Evolutionary conservation across 129 eudicot species (phyloP).

Genomic region (Tagetes erecta): DNA sequence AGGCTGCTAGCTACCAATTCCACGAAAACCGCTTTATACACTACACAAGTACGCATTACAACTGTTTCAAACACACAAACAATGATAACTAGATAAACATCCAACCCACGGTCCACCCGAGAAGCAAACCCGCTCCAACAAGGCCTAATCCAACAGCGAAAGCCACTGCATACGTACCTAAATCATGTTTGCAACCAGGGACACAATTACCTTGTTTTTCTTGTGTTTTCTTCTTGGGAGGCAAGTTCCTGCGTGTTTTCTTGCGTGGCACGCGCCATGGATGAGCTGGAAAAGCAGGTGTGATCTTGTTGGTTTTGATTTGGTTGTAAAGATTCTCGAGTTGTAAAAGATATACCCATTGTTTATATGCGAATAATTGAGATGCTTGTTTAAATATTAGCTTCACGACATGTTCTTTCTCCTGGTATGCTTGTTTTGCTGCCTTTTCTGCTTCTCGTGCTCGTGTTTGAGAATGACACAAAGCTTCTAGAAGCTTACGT

Average conservation of each 20-base stretch:
- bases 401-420: conserved; percentile 75
- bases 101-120: conserved; percentile 93
- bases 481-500: conserved; percentile 76
- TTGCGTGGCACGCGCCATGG: conserved; percentile 54
- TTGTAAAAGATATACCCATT: conserved; percentile 85
- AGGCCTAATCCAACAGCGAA: conserved; percentile 86
- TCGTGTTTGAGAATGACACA: conserved; percentile 90
- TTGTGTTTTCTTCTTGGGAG: conserved; percentile 36
- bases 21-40: conserved; percentile 31
- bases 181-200: conserved; percentile 36
- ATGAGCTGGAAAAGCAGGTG: conserved; percentile 40
- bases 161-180: conserved; percentile 57
- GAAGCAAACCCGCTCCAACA: conserved; percentile 87
- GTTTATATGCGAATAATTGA: conserved; percentile 79
- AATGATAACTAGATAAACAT: conserved; percentile 50
- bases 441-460: conserved; percentile 94
- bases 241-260: conserved; percentile 32
- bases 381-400: conserved; percentile 85
- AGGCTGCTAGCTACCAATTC: conserved; percentile 17
- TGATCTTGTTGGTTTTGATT: conserved; percentile 42
- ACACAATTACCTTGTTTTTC: conserved; percentile 33
- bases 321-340: conserved; percentile 69
- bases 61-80: conserved; percentile 16
- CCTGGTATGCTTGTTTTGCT: conserved; percentile 75
- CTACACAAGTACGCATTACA: conserved; percentile 12